Conservation (phyloP, 108 stramenopile species). For the Nitzschia putrida region DNA sequence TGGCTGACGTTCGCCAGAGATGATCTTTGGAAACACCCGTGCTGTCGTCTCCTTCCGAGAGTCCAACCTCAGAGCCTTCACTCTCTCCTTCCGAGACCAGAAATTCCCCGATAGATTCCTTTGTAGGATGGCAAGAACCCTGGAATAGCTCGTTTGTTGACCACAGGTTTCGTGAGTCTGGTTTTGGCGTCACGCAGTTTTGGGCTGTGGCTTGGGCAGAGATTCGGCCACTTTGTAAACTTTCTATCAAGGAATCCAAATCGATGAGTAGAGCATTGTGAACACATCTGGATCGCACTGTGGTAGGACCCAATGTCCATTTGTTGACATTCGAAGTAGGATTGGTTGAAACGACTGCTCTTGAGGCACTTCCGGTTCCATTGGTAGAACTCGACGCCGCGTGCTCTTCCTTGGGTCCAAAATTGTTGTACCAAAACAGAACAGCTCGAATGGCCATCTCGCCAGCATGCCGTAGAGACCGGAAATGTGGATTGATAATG, state of each 20-base stretch:
- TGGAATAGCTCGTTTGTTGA: conserved; percentile 79
- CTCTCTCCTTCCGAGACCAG: no score
- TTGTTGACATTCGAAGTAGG: conserved; percentile 28
- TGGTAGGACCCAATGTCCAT: conserved; percentile 51
- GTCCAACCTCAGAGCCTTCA: no score
- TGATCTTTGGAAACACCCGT: no score
- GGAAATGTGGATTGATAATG: conserved; percentile 67
- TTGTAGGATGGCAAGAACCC: conserved; percentile 74
- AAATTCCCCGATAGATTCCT: conserved; percentile 63
- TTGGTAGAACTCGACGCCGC: not conserved
- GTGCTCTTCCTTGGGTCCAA: conserved; percentile 26
- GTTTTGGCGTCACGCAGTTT: conserved; percentile 42
- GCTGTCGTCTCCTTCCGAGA: no score
- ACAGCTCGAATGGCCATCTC: conserved; percentile 66
- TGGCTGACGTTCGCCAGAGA: no score
- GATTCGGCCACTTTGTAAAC: conserved; percentile 52
- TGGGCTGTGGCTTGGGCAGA: conserved; percentile 47
- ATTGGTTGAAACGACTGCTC: conserved; percentile 15
- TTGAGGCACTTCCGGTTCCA: not conserved
- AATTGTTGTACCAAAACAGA: conserved; percentile 63
- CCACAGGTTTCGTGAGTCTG: conserved; percentile 49
- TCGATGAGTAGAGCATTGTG: conserved; percentile 69
- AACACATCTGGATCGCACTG: conserved; percentile 54
- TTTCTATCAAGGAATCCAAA: conserved; percentile 59
- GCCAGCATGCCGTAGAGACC: conserved; percentile 59